phyloP scores from a whole-genome alignment of 2,329 filamentous ascomycete genomes.

The Talaromyces amestolkiae region DNA sequence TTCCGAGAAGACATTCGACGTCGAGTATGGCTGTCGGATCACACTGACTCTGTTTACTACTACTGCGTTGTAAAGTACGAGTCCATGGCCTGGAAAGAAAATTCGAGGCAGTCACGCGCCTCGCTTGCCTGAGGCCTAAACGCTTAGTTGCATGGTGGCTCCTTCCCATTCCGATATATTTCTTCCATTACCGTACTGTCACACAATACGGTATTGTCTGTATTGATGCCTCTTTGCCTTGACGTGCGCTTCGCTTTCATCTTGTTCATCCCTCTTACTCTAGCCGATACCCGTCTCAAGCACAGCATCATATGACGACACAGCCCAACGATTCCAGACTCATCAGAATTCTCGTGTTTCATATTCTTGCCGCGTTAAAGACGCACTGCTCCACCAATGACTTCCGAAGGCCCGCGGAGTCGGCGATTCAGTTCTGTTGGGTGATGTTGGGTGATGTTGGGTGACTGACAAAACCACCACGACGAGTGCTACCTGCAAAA shows the following conservation, averaged over 20 bases:
- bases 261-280: neutral
- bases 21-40: neutral
- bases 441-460: neutral
- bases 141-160: slow-evolving; percentile 14
- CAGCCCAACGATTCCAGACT: neutral
- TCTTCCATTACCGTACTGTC: neutral
- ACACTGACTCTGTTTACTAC: neutral
- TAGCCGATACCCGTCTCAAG: neutral
- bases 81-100: neutral
- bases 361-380: neutral
- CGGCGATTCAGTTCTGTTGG: neutral
- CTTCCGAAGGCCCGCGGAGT: neutral
- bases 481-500: neutral
- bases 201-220: slow-evolving; percentile 3
- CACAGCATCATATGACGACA: slow-evolving; percentile 1
- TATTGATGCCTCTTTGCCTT: neutral
- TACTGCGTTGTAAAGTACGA: neutral
- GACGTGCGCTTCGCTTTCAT: neutral
- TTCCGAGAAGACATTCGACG: neutral
- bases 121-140: slow-evolving; percentile 14
- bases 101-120: slow-evolving; percentile 13
- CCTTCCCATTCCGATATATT: neutral
- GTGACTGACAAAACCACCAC: neutral
- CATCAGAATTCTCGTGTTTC: neutral
- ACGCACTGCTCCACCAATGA: neutral